phyloP scores from a whole-genome alignment of 768 basidiomycete genomes.

The Boletales sp. region DNA sequence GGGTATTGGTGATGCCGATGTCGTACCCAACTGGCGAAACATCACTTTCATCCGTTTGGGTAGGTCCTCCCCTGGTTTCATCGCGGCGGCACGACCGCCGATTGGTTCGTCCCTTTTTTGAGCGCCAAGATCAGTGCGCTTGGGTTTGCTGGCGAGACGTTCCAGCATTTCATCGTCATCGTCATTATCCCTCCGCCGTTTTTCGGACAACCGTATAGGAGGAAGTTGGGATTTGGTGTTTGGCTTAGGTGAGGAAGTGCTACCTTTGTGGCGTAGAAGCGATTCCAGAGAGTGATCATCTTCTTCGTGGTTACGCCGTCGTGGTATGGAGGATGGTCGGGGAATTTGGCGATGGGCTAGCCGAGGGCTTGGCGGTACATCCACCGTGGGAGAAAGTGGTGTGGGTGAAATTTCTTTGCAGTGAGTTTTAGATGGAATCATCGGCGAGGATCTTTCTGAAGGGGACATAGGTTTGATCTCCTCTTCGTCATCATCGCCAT shows the following conservation, averaged over 20 bases:
- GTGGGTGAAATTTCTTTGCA: slow-evolving; percentile 17
- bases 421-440: slow-evolving; percentile 10
- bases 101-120: slow-evolving; percentile 38
- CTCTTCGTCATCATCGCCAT: slow-evolving; percentile 68
- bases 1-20: slow-evolving; percentile 39
- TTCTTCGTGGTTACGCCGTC: slow-evolving; percentile 43
- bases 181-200: slow-evolving; percentile 68
- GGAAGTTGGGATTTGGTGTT: slow-evolving; percentile 34
- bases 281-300: slow-evolving; percentile 56
- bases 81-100: slow-evolving; percentile 17
- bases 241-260: slow-evolving; percentile 36
- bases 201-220: slow-evolving; percentile 57
- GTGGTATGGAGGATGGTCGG: slow-evolving; percentile 42
- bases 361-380: slow-evolving; percentile 37
- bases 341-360: slow-evolving; percentile 36
- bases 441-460: slow-evolving; percentile 10
- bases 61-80: slow-evolving; percentile 39
- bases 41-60: slow-evolving; percentile 75
- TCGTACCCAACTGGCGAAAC: slow-evolving; percentile 41
- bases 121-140: slow-evolving; percentile 48
- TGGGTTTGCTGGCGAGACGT: slow-evolving; percentile 55
- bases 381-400: slow-evolving; percentile 32
- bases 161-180: slow-evolving; percentile 67
- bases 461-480: slow-evolving; percentile 22
- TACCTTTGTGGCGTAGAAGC: slow-evolving; percentile 38